A percentile compares a stretch with the other conserved stretches of the same genome.
These are phyloP conservation scores for Pythium monospermum DNA, from an alignment of 352 stramenopile species.

Conservation along the genomic window DNA sequence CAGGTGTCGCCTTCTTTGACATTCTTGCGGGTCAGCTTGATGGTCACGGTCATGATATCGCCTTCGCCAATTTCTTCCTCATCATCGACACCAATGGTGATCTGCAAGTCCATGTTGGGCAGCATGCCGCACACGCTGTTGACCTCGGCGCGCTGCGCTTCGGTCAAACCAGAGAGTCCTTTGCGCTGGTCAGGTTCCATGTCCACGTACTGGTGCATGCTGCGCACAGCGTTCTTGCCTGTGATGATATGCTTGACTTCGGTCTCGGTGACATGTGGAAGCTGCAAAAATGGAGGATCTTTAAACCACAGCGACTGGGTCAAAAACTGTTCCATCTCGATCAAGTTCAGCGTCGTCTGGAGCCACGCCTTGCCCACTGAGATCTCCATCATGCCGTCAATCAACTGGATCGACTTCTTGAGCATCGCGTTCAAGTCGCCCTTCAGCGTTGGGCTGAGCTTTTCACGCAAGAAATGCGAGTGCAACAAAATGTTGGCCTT, in stretches of 20 bases:
- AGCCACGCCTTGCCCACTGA: slow-evolving; percentile 95
- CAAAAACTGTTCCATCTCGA: slow-evolving; percentile 97
- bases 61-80: slow-evolving; percentile 96
- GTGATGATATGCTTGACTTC: slow-evolving; percentile 92
- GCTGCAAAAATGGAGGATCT: slow-evolving; percentile 88
- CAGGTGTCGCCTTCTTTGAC: slow-evolving; percentile 93
- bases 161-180: slow-evolving; percentile 88
- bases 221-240: slow-evolving; percentile 89
- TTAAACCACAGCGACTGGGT: slow-evolving; percentile 96
- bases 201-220: slow-evolving; percentile 93
- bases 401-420: slow-evolving; percentile 90
- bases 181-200: slow-evolving; percentile 91
- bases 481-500: slow-evolving; percentile 92
- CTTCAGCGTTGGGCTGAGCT: slow-evolving; percentile 55
- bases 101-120: slow-evolving; percentile 91
- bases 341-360: slow-evolving; percentile 93
- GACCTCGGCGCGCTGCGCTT: slow-evolving; percentile 92
- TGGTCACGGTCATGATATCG: slow-evolving; percentile 97
- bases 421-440: slow-evolving; percentile 95
- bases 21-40: slow-evolving; percentile 97
- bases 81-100: slow-evolving; percentile 88
- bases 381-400: slow-evolving; percentile 99
- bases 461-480: slow-evolving; percentile 92
- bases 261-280: slow-evolving; percentile 84
- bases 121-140: slow-evolving; percentile 92